Evolutionary conservation across 1,139 yeast species (phyloP).

Genomic region (Tardiomyces blankii): DNA sequence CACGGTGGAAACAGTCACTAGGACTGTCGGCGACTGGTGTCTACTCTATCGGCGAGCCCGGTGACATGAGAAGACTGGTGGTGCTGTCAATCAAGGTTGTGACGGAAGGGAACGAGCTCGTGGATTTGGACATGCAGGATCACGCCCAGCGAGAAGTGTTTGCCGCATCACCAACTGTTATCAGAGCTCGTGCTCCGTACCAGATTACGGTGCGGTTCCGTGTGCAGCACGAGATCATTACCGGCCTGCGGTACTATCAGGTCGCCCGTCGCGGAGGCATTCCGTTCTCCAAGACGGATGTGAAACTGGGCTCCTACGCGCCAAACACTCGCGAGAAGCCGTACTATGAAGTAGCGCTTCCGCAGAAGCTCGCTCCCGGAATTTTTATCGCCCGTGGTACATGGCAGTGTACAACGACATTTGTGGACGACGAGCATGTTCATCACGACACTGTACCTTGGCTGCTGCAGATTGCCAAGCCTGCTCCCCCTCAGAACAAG

Average conservation of each 20-base stretch:
- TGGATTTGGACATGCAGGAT: conserved; percentile 12
- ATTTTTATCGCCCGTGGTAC: conserved; percentile 84
- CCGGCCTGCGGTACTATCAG: conserved; percentile 82
- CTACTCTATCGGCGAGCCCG: conserved; percentile 47
- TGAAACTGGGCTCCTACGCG: conserved; percentile 83
- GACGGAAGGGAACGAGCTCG: conserved; percentile 21
- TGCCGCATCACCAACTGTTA: too few relatives aligned
- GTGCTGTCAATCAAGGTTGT: conserved; percentile 17
- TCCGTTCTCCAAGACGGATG: conserved; percentile 76
- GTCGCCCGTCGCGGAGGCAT: conserved; percentile 80
- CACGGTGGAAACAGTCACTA: conserved; percentile 86
- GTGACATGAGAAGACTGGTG: conserved; percentile 66
- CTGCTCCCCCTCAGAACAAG: background rate
- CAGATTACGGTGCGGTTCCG: conserved; percentile 66
- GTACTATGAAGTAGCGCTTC: conserved; percentile 55
- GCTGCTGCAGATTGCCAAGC: conserved; percentile 69
- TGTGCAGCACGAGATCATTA: conserved; percentile 83
- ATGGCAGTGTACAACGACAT: conserved; percentile 71
- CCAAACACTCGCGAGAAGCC: conserved; percentile 83
- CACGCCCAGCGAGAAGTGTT: conserved; percentile 48
- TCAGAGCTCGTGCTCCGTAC: conserved; percentile 43
- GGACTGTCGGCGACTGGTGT: conserved; percentile 46
- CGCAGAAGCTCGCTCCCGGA: conserved; percentile 88
- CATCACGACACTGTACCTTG: conserved; percentile 72
- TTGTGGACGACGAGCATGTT: conserved; percentile 77